Evolutionary conservation across 768 basidiomycete genomes (phyloP), one percentile per base, ranked within the genome.

Genomic region (Mycena kentingensis): DNA sequence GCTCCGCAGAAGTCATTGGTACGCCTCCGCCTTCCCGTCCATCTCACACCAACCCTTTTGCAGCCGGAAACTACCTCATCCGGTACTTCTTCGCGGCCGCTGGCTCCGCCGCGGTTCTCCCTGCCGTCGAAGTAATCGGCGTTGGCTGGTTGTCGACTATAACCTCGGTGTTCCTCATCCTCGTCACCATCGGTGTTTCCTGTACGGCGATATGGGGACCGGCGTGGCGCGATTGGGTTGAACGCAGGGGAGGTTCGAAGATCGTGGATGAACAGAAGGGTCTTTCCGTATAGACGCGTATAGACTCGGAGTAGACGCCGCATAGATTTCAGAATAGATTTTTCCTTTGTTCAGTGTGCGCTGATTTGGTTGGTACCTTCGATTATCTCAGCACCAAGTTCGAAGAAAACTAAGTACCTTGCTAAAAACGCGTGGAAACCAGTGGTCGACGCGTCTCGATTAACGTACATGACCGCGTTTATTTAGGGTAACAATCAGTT

Each of bases 81-180:
- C 50, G 58, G 2, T 60, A 60, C 44, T 36, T 60, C 24, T 60
- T 60, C 18, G 58, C 54, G 0, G 58, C 58, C n/a, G 51, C 54
- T 18, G 58, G 39, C 32, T 55, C 58, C 4, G 58, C 58, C 4
- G 54, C 52, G 13, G 53, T 55, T 6, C 54, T 60, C 2, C 54
- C 54, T n/a, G 58, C 58, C 5, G 51, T 60, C 1, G 26, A 60
- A 15, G 48, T 52, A 4, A 60, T 60, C 34, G 58, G 58, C 1
- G 54, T 60, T 12, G 58, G 58, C 24, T 60, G 58, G 58, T 60
- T 60, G 24, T 60, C 54, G 13, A 60, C 58, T 18, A 55, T 60
- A 19, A 31, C 47, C 3, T 42, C 51, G 13, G 36, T 55, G 11
- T 60, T 60, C 34, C 27, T 60, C n/a, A 46, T 52, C 5, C 0